Percentiles rank a stretch among this genome's conserved stretches.
phyloP scores from a whole-genome alignment of 2,329 filamentous ascomycete genomes.

The Colletotrichum liaoningense region DNA sequence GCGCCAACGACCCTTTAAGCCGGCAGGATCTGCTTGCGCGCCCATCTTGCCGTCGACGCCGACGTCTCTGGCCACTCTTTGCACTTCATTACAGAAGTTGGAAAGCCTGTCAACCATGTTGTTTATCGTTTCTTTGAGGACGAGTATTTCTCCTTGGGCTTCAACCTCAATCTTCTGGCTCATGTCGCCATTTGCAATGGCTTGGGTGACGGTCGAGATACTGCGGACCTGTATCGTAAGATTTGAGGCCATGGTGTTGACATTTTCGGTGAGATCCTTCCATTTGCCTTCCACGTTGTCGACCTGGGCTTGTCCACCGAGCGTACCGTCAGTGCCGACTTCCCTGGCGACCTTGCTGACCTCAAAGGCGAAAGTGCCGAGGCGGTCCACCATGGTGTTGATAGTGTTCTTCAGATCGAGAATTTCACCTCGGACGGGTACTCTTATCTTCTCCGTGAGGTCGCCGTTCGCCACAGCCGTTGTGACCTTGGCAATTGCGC shows the following conservation, averaged over 20 bases:
- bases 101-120: constrained; percentile 98
- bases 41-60: constrained; percentile 99
- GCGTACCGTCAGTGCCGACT: constrained; percentile 94
- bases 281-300: constrained; percentile 97
- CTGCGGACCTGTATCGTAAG: constrained; percentile 83
- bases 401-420: constrained; percentile 96
- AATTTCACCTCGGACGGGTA: constrained; percentile 94
- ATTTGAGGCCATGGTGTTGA: constrained; percentile 81
- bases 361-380: constrained; percentile 95
- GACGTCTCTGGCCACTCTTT: constrained; percentile 95
- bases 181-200: constrained; percentile 95
- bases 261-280: constrained; percentile 94
- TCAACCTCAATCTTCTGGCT: constrained; percentile 96
- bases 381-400: constrained; percentile 98
- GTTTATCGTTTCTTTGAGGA: constrained; percentile 96
- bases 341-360: constrained; percentile 96
- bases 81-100: constrained; percentile 95
- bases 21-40: constrained; percentile 93
- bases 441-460: constrained; percentile 94
- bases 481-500: constrained; percentile 96
- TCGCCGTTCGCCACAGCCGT: constrained; percentile 95
- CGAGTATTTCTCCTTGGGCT: constrained; percentile 92
- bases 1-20: constrained; percentile 95
- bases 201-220: constrained; percentile 94
- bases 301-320: constrained; percentile 93